phyloP scores from a whole-genome alignment of 2,329 filamentous ascomycete species.

The Zasmidium cellare region DNA sequence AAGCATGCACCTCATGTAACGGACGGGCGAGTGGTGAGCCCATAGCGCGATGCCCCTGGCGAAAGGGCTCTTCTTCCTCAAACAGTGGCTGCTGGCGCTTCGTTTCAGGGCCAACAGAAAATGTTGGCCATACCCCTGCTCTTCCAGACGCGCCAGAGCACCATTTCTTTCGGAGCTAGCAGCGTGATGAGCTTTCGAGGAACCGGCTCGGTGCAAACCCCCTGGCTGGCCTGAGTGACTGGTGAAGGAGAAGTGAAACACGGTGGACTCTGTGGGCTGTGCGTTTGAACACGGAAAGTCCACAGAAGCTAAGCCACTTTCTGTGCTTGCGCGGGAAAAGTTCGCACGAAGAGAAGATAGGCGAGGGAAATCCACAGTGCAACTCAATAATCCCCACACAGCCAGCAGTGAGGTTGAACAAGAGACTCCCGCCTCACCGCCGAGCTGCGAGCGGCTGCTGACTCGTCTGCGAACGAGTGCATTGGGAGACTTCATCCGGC shows the following conservation, averaged over 20 bases:
- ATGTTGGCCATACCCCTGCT: neutral
- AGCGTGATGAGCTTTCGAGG: neutral
- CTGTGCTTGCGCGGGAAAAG: neutral
- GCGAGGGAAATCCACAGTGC: neutral
- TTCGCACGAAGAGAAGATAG: neutral
- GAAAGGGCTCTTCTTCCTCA: neutral
- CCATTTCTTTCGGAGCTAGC: neutral
- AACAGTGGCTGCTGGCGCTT: neutral
- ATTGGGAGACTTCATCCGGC: neutral
- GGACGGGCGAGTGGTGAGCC: neutral
- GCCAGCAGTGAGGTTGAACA: too few species aligned
- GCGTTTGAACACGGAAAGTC: neutral
- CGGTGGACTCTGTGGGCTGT: neutral
- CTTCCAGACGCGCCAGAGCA: neutral
- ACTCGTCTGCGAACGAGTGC: neutral
- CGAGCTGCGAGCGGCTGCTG: neutral
- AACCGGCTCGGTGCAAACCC: neutral
- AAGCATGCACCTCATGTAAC: neutral
- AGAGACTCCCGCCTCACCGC: neutral
- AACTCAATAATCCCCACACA: neutral
- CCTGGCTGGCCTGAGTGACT: neutral
- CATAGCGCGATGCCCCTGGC: neutral
- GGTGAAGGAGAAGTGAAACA: neutral
- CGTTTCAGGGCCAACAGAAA: neutral
- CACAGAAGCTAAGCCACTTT: neutral